A percentile compares a stretch with the other conserved stretches of the same genome.
Conservation (phyloP, 305 asterid species). For the Fraxinus paxiana region DNA sequence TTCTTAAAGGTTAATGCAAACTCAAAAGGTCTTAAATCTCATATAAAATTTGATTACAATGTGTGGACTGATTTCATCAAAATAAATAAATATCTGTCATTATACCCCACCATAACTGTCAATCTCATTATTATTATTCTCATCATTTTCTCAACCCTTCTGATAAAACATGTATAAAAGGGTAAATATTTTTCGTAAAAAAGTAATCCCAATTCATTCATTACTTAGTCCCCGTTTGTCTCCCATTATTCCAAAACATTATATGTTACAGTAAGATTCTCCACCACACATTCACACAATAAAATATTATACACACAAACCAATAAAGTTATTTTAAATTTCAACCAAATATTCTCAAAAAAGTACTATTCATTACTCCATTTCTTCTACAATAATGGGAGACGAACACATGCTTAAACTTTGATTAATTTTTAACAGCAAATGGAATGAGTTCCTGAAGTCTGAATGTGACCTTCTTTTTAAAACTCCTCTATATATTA, state of each 20-base stretch:
- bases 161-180: not conserved
- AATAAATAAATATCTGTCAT: not conserved
- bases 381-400: no score
- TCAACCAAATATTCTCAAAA: no score
- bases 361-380: no score
- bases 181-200: not conserved
- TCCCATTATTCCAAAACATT: no score
- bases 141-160: not conserved
- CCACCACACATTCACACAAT: no score
- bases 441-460: not conserved
- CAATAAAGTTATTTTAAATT: no score
- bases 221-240: not conserved
- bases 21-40: not conserved
- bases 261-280: no score
- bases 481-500: not conserved
- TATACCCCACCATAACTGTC: constrained; percentile 2
- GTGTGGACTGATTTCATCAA: constrained; percentile 5
- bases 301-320: no score
- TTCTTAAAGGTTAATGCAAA: not conserved
- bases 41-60: not conserved
- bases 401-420: not conserved
- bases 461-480: not conserved
- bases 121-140: not conserved
- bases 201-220: not conserved
- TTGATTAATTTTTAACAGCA: not conserved